phyloP scores from a whole-genome alignment of 1,284 basidiomycete genomes.

The Stereum hirsutum region DNA sequence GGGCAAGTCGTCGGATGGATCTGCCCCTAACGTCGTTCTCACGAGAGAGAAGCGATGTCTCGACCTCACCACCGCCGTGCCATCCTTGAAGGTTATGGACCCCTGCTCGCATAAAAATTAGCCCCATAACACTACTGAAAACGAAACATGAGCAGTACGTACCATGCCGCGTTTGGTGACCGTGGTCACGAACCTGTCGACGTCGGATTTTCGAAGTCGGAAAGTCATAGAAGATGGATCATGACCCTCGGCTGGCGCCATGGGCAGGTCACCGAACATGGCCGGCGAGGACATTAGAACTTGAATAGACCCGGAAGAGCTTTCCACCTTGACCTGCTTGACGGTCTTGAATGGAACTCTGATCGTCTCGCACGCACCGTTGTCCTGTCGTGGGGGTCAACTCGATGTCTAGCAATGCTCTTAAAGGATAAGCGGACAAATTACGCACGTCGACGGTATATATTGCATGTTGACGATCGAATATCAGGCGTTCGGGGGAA shows the following conservation, averaged over 20 bases:
- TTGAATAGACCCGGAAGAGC: slow-evolving; percentile 19
- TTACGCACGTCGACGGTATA: slow-evolving; percentile 39
- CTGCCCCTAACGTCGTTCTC: not conserved
- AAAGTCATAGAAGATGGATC: slow-evolving; percentile 26
- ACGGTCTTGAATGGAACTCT: slow-evolving; percentile 35
- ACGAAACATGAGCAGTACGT: not conserved
- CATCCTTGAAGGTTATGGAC: not conserved
- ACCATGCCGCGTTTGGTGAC: slow-evolving; percentile 36
- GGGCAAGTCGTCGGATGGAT: not conserved
- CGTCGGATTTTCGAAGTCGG: slow-evolving; percentile 21
- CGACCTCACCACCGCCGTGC: not conserved
- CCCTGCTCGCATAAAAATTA: slow-evolving; percentile 1
- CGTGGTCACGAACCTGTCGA: slow-evolving; percentile 29
- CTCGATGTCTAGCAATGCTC: not conserved
- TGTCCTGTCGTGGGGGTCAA: slow-evolving; percentile 17
- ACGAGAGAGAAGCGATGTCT: slow-evolving; percentile 1
- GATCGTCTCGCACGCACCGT: slow-evolving; percentile 31
- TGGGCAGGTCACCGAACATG: slow-evolving; percentile 22
- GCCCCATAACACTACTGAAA: not conserved
- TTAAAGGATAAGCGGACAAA: slow-evolving; percentile 15
- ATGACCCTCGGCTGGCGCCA: slow-evolving; percentile 15
- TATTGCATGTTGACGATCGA: slow-evolving; percentile 39
- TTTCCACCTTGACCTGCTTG: slow-evolving; percentile 24
- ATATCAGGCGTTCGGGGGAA: slow-evolving; percentile 30
- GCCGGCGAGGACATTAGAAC: slow-evolving; percentile 29